Conservation (phyloP, 176 grass and related monocot species). For the Carex littledalei region DNA sequence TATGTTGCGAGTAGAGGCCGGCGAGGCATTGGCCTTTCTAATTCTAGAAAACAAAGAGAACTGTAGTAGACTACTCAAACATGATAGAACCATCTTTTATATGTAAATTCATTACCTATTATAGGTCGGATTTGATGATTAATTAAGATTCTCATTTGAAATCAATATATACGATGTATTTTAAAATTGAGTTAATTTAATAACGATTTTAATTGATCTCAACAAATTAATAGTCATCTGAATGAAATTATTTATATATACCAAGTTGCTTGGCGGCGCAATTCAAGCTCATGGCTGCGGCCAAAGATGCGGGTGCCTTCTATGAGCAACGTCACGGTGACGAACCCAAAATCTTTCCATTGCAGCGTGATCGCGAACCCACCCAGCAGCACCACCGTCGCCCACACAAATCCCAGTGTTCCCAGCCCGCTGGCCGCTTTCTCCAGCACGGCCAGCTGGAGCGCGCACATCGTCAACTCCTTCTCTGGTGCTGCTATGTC, state of each 20-base stretch:
- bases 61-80: conserved; percentile 41
- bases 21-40: conserved; percentile 72
- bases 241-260: background rate
- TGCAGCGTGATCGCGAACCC: conserved; percentile 64
- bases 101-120: too few relatives aligned
- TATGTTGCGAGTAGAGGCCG: conserved; percentile 34
- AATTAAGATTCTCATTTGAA: too few relatives aligned
- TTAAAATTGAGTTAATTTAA: too few relatives aligned
- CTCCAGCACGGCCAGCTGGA: conserved; percentile 64
- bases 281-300: conserved; percentile 94
- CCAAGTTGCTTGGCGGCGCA: conserved; percentile 84
- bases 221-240: too few relatives aligned
- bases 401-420: conserved; percentile 81
- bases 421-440: conserved; percentile 83
- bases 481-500: conserved; percentile 37
- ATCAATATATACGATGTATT: too few relatives aligned
- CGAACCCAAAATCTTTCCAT: conserved; percentile 57
- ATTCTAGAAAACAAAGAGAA: conserved; percentile 49
- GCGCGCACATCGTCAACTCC: conserved; percentile 53
- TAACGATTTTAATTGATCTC: too few relatives aligned
- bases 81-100: background rate
- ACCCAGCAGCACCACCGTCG: conserved; percentile 75
- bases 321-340: conserved; percentile 65
- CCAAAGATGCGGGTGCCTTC: conserved; percentile 75
- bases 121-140: too few relatives aligned